Evolutionary conservation across 306 rosid species (phyloP).

Genomic region (Cucurbita ficifolia): DNA sequence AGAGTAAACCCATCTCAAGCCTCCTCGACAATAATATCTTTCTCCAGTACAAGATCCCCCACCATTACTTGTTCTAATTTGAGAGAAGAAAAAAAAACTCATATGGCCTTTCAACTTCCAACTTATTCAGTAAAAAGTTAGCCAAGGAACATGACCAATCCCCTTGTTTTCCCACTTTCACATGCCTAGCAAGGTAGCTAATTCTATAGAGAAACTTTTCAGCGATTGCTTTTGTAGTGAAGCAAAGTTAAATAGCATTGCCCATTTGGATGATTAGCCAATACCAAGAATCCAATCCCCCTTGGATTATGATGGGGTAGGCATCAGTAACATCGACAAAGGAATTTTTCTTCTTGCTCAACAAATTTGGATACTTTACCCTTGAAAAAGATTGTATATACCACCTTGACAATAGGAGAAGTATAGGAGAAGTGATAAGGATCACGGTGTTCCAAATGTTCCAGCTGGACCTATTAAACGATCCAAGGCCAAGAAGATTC

Average conservation of each 20-base stretch:
- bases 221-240: background rate
- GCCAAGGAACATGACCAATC: background rate
- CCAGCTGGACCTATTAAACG: too few species aligned
- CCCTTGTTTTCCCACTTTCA: background rate
- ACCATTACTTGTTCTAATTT: too few species aligned
- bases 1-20: too few species aligned
- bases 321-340: background rate
- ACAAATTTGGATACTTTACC: background rate
- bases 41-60: too few species aligned
- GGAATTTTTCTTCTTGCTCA: background rate
- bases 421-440: too few species aligned
- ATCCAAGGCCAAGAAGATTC: too few species aligned
- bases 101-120: too few species aligned
- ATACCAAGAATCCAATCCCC: background rate
- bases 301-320: background rate
- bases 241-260: background rate
- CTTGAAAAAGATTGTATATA: background rate
- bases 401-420: too few species aligned
- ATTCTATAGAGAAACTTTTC: background rate
- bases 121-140: too few species aligned
- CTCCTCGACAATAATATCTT: too few species aligned
- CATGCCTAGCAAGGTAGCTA: background rate
- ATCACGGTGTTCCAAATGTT: too few species aligned
- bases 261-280: background rate
- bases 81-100: too few species aligned